Percentiles rank a stretch among this genome's conserved stretches.
phyloP scores from a whole-genome alignment of 2,329 filamentous ascomycete genomes.

The Verticillium albo-atrum region DNA sequence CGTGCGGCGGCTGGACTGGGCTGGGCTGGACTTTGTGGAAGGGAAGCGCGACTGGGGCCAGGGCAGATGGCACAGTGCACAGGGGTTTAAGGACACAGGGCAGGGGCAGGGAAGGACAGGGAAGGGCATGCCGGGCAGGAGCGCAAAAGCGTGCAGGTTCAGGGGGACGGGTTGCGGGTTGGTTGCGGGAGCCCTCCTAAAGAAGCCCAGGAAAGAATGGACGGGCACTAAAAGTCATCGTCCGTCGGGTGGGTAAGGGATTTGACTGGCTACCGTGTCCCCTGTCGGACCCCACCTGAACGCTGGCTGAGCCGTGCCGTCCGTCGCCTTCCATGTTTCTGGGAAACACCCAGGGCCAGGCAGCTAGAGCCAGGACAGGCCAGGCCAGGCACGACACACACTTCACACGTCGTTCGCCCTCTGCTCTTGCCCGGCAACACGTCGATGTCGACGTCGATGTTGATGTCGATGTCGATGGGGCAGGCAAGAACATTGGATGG shows the following conservation, averaged over 20 bases:
- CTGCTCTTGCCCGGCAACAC: too few relatives aligned
- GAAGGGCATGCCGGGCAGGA: neutral
- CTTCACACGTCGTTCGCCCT: neutral
- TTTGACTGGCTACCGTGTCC: neutral
- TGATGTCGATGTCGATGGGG: neutral
- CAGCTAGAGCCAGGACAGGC: too few relatives aligned
- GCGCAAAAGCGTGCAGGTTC: neutral
- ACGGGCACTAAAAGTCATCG: constrained; percentile 5
- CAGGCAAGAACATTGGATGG: neutral
- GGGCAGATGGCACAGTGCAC: neutral
- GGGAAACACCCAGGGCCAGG: neutral
- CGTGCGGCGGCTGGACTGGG: too few relatives aligned
- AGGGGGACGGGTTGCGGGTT: neutral
- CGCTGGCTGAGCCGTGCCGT: neutral
- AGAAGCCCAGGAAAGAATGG: constrained; percentile 2
- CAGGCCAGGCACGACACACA: neutral
- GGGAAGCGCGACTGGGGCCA: neutral
- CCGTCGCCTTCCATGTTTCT: neutral
- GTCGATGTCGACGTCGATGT: too few relatives aligned
- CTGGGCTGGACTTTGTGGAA: neutral
- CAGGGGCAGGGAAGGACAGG: neutral
- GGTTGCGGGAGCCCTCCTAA: constrained; percentile 1
- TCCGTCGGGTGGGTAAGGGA: neutral
- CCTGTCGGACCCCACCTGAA: neutral
- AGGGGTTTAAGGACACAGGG: too few relatives aligned